Evolutionary conservation across 164 flowering plant genomes (phyloP), one percentile per base, ranked within the genome.

Genomic region (Dillenia turbinata): DNA sequence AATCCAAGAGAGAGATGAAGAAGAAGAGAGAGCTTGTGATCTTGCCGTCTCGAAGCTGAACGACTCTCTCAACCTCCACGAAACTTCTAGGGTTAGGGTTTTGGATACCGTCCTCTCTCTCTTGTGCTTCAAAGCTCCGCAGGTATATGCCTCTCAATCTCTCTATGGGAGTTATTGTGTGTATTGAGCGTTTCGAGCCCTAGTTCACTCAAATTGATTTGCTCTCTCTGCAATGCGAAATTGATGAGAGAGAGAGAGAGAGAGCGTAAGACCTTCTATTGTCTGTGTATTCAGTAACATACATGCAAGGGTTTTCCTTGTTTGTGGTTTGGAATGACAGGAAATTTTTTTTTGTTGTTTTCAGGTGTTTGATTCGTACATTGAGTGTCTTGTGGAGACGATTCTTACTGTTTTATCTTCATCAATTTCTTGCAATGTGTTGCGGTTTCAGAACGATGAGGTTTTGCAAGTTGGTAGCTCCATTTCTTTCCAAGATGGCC

Each of bases 41-140:
- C 67, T 61, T 60, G 60, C 80, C 26, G 70, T 79, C 50, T 78
- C 86, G 11, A 71, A 74, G 52, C 74, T 89, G 17, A 78, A 72
- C 64, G 77, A 66, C 44, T 76, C 87, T 24, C 80, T 88, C 54
- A 84, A 85, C 68, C 73, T 69, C 62, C 66, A 50, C 40, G 71
- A 67, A 8, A 46, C 59, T 26, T 69, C 86, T 64, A 64, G 80
- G 64, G 75, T 79, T 81, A 72, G 77, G 77, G 75, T 88, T 77
- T 73, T 88, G 75, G 86, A 86, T 68, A 67, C 92, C 11, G 89
- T 86, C 6, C 81, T 90, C 10, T 85, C 94, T 14, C 76, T 82
- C 62, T 73, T 88, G 84, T 73, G 89, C 77, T 84, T 83, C 84
- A 78, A 71, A 43, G 77, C 86, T 14, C 83, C 94, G 1, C 80